Percentiles rank a stretch among this genome's conserved stretches.
Evolutionary conservation across 768 basidiomycete species (phyloP).

Genomic region (Imleria badia): DNA sequence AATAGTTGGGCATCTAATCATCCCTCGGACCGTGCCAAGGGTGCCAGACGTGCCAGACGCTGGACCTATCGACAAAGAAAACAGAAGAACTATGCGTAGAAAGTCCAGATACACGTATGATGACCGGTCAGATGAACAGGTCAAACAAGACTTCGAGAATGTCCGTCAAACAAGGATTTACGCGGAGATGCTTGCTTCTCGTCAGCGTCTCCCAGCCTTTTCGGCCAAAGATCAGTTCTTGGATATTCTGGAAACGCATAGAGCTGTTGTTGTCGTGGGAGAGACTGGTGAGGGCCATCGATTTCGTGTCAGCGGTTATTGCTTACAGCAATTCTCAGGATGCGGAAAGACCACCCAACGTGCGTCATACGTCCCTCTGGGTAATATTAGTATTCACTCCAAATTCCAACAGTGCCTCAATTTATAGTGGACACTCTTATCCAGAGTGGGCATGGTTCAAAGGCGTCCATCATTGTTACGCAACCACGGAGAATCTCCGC

Average conservation of each 20-base stretch:
- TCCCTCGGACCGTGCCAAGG: constrained; percentile 10
- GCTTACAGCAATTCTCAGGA: constrained; percentile 40
- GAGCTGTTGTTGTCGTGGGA: constrained; percentile 83
- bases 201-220: constrained; percentile 78
- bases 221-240: constrained; percentile 63
- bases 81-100: not conserved
- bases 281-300: constrained; percentile 64
- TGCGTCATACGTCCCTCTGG: constrained; percentile 30
- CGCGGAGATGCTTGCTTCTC: constrained; percentile 48
- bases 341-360: constrained; percentile 92
- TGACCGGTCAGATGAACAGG: constrained; percentile 44
- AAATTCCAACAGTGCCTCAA: constrained; percentile 63
- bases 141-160: constrained; percentile 53
- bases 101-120: constrained; percentile 30
- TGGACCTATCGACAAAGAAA: not conserved
- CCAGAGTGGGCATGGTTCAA: constrained; percentile 52
- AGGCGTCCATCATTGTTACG: constrained; percentile 77
- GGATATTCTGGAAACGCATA: constrained; percentile 49
- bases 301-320: not conserved
- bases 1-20: constrained; percentile 48
- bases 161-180: constrained; percentile 51
- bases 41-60: constrained; percentile 16
- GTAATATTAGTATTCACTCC: not conserved
- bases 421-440: constrained; percentile 88
- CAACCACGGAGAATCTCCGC: constrained; percentile 91